Base-by-base conservation (phyloP, 2,329 filamentous ascomycete species). In the Colletotrichum sp. region DNA sequence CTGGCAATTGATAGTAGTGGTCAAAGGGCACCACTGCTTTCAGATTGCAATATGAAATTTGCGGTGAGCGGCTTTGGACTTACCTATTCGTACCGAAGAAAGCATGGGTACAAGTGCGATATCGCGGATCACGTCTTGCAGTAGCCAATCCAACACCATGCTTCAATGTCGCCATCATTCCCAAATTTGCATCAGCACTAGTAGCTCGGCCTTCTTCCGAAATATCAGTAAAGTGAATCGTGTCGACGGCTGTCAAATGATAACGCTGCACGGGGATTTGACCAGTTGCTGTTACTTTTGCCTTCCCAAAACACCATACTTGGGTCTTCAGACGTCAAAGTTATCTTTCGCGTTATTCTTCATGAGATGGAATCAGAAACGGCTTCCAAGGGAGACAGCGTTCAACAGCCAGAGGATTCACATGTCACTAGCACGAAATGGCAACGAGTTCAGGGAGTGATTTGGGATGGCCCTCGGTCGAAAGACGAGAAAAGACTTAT, bases 281-380 rank as follows among this genome's bases (percentile, higher is more conserved):
- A 44, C 39, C 9, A 12, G 39, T 6, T n/a, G 36, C 5, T 44
- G 12, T 44, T n/a, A n/a, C 18, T 2, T 44, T 44, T 44, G 39
- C 39, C 9, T 18, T 44, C 39, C 3, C 39, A 44, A 44, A n/a
- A 44, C 36, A 44, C 39, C 9, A 44, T 44, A 44, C 18, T n/a
- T 44, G 39, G 18, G 18, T n/a, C 39, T 44, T n/a, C 18, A n/a
- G 18, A 44, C 18, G 18, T n/a, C 39, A 44, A 10, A 44, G 0
- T 44, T n/a, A 4, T n/a, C 9, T 44, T 44, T n/a, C 39, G 39
- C 39, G 8, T 2, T n/a, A n/a, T n/a, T 6, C 0, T n/a, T 1
- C 39, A 44, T n/a, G 39, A 44, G 39, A 44, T 44, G 39, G 39
- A 44, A n/a, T 44, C 18, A 44, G 39, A 44, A 44, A 44, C 18